Conservation (phyloP, 148 eudicot genomes). For the Silene conica region DNA sequence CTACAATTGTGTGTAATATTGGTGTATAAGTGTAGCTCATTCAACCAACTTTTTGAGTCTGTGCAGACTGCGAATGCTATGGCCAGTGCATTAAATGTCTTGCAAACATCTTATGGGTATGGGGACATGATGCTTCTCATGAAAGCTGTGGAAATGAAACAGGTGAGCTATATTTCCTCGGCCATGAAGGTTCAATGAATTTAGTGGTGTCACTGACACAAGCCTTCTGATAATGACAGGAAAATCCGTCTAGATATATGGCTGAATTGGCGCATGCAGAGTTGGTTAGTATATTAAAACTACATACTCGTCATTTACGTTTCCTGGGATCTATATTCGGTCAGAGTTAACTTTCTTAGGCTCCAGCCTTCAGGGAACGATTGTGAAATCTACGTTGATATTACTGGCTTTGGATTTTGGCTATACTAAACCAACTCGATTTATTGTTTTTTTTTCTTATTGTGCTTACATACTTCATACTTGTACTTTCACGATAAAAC, state of each 20-base stretch:
- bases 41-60: constrained; percentile 15
- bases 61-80: constrained; percentile 68
- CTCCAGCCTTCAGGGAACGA: too few species aligned
- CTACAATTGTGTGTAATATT: neutral
- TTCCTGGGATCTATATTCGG: neutral
- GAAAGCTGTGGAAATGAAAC: constrained; percentile 60
- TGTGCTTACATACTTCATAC: neutral
- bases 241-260: constrained; percentile 69
- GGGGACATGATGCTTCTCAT: constrained; percentile 69
- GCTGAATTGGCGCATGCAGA: constrained; percentile 72
- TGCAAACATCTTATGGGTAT: constrained; percentile 69
- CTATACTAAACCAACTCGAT: neutral
- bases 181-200: neutral
- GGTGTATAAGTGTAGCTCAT: neutral
- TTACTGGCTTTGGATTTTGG: neutral
- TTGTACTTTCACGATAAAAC: too few species aligned
- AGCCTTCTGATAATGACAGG: constrained; percentile 41
- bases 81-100: constrained; percentile 62
- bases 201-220: constrained; percentile 8
- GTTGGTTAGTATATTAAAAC: constrained; percentile 41
- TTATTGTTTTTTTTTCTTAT: neutral
- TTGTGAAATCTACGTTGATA: too few species aligned
- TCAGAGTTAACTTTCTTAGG: neutral
- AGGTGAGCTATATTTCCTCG: constrained; percentile 35
- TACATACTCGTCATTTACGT: neutral